phyloP scores from a whole-genome alignment of 179 eudicot species.

The Spinacia oleracea region DNA sequence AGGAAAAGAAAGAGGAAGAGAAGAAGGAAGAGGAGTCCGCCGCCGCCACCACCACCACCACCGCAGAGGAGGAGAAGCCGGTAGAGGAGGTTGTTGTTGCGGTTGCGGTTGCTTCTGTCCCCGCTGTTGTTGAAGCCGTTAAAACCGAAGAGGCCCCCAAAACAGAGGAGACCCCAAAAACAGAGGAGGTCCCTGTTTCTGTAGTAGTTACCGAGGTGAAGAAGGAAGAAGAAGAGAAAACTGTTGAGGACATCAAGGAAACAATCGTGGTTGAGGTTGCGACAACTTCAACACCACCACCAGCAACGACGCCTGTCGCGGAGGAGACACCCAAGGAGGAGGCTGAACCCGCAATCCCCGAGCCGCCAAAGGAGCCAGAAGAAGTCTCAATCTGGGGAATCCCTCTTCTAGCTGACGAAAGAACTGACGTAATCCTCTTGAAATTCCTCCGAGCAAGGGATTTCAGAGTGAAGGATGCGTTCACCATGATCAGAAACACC shows the following conservation, averaged over 20 bases:
- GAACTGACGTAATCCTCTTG: constrained; percentile 41
- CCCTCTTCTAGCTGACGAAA: constrained; percentile 38
- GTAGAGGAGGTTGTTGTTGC: too few species aligned
- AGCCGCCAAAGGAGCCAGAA: constrained; percentile 32
- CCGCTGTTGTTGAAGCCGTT: background rate
- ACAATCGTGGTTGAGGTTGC: constrained; percentile 34
- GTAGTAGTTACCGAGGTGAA: background rate
- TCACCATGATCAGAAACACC: constrained; percentile 39
- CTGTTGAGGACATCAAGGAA: constrained; percentile 39
- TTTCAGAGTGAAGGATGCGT: constrained; percentile 41
- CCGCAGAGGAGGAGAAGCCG: background rate
- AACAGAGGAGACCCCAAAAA: background rate
- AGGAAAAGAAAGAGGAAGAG: background rate
- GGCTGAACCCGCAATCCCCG: background rate
- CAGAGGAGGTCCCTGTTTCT: background rate
- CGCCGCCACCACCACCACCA: background rate
- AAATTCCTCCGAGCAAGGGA: constrained; percentile 47
- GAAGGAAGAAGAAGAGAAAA: constrained; percentile 30
- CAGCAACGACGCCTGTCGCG: background rate
- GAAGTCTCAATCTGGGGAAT: constrained; percentile 50
- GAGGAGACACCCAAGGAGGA: constrained; percentile 13
- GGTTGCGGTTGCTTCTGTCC: background rate
- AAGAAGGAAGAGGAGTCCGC: constrained; percentile 12
- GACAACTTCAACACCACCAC: background rate
- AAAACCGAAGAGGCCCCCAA: background rate